Percentiles rank a stretch among this genome's conserved stretches.
phyloP scores from a whole-genome alignment of 345 rosid species.

The Cardamine occulta region DNA sequence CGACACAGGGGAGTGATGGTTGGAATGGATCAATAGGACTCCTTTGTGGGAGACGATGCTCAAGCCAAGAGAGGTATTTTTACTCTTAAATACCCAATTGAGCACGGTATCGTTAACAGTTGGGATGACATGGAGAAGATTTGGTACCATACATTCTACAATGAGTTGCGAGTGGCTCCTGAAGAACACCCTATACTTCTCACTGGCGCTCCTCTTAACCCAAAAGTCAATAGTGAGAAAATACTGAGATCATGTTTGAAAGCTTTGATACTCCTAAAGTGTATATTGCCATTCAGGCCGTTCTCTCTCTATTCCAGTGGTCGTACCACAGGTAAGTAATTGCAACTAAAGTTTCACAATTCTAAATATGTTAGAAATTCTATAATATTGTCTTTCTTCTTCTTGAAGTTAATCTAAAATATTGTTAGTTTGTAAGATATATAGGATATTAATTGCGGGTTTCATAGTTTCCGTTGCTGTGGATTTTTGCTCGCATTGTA shows the following conservation, averaged over 20 bases:
- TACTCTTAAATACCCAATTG: slow-evolving; percentile 31
- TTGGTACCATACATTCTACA: slow-evolving; percentile 33
- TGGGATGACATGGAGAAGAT: slow-evolving; percentile 41
- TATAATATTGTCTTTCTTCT: neutral
- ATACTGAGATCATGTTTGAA: slow-evolving; percentile 41
- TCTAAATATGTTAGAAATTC: neutral
- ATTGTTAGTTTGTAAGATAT: too few species aligned
- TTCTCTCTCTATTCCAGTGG: slow-evolving; percentile 57
- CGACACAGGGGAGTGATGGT: slow-evolving; percentile 17
- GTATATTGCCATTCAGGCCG: slow-evolving; percentile 55
- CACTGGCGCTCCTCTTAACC: slow-evolving; percentile 38
- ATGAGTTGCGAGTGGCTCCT: slow-evolving; percentile 25
- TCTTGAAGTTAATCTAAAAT: too few species aligned
- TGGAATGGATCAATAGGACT: neutral
- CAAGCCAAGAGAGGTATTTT: slow-evolving; percentile 35
- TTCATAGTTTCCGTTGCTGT: too few species aligned
- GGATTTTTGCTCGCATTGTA: too few species aligned
- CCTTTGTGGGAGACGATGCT: slow-evolving; percentile 33
- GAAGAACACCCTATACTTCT: slow-evolving; percentile 29
- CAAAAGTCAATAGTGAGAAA: slow-evolving; percentile 31
- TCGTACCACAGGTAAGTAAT: slow-evolving; percentile 51
- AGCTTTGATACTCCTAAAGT: slow-evolving; percentile 25
- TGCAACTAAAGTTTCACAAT: neutral
- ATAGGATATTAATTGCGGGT: too few species aligned
- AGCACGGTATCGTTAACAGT: slow-evolving; percentile 28